Evolutionary conservation across 169 alveolate species (phyloP).

Genomic region (Miamiensis avidus): DNA sequence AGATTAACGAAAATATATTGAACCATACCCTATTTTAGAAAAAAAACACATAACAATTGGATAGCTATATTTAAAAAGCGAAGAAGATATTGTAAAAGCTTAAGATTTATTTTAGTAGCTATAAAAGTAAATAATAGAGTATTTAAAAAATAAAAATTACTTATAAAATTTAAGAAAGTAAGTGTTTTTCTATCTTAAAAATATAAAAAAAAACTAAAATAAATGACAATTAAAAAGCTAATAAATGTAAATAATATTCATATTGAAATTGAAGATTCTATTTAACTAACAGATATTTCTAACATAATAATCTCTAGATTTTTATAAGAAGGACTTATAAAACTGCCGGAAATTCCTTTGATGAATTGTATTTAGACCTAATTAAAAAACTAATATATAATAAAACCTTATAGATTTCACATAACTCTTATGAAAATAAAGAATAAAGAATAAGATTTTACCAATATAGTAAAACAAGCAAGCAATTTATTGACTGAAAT

Average conservation of each 20-base stretch:
- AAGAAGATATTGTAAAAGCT: neutral
- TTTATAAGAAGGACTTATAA: neutral
- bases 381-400: too few relatives aligned
- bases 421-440: too few relatives aligned
- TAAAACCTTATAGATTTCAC: too few relatives aligned
- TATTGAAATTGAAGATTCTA: neutral
- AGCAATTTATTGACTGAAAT: too few relatives aligned
- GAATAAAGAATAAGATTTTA: too few relatives aligned
- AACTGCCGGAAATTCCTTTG: neutral
- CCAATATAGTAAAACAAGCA: too few relatives aligned
- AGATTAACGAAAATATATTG: neutral
- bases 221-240: neutral
- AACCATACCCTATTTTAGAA: neutral
- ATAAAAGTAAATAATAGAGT: neutral
- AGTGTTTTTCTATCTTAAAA: neutral
- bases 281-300: neutral
- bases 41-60: neutral
- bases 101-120: too few relatives aligned
- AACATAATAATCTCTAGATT: too few relatives aligned
- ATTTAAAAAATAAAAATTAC: neutral
- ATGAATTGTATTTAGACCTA: too few relatives aligned
- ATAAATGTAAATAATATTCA: neutral
- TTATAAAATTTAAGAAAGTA: too few relatives aligned
- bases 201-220: too few relatives aligned
- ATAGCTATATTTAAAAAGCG: neutral